A percentile compares a stretch with the other conserved stretches of the same genome.
Conservation (phyloP, 495 filamentous ascomycete species). For the Penicillium cinerascens region DNA sequence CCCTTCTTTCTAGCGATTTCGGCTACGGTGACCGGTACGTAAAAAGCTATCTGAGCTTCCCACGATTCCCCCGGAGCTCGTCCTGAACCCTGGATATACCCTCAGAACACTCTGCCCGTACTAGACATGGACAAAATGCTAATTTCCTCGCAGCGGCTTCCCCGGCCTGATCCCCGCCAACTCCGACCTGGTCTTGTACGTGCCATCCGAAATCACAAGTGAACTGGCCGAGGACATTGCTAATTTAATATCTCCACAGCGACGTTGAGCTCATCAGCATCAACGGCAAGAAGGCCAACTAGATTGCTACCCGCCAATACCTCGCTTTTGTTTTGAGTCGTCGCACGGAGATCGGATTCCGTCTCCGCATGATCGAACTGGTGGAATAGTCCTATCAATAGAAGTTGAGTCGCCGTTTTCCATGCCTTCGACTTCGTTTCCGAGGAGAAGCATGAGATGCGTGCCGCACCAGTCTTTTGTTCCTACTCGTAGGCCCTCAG, state of each 20-base stretch:
- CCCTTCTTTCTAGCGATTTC: conserved; percentile 56
- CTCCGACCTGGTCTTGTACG: conserved; percentile 51
- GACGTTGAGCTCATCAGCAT: conserved; percentile 45
- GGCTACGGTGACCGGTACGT: conserved; percentile 72
- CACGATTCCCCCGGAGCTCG: not conserved
- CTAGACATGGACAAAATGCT: not conserved
- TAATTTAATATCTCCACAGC: conserved; percentile 22
- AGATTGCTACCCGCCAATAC: not conserved
- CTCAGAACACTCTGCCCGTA: not conserved
- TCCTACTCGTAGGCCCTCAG: not conserved
- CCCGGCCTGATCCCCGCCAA: conserved; percentile 56
- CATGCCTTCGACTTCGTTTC: not conserved
- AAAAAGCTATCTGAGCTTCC: not conserved
- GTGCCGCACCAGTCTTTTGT: not conserved
- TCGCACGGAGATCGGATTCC: not conserved
- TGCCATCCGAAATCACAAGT: conserved; percentile 2
- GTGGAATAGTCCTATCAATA: conserved; percentile 1
- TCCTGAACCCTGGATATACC: not conserved
- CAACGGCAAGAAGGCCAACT: conserved; percentile 31
- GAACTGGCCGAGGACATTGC: not conserved
- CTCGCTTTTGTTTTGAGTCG: not conserved
- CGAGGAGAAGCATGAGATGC: not conserved
- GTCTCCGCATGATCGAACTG: not conserved
- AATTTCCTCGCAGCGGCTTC: conserved; percentile 47
- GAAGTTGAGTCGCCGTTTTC: not conserved